phyloP scores from a whole-genome alignment of 345 rosid genomes.

The Hypericum androsaemum region DNA sequence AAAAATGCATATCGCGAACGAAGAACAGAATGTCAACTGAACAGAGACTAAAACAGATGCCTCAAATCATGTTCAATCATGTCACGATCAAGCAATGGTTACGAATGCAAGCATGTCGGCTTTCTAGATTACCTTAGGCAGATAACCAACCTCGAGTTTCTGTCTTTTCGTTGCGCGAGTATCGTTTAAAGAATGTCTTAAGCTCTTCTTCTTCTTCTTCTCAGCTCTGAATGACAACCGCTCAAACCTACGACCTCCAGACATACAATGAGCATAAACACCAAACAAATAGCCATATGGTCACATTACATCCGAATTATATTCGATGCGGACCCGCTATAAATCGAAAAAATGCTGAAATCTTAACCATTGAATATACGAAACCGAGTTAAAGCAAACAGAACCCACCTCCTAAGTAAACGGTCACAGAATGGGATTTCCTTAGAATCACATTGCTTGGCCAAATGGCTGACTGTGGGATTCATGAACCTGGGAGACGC shows the following conservation, averaged over 20 bases:
- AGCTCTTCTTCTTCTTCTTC: slow-evolving; percentile 25
- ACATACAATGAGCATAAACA: neutral
- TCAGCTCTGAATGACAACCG: slow-evolving; percentile 24
- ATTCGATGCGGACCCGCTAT: neutral
- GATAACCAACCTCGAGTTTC: slow-evolving; percentile 72
- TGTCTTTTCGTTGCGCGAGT: slow-evolving; percentile 56
- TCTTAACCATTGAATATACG: neutral
- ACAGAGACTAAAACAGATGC: neutral
- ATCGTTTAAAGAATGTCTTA: slow-evolving; percentile 28
- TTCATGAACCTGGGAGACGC: slow-evolving; percentile 57
- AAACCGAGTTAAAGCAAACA: no score
- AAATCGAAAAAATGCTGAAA: slow-evolving; percentile 1
- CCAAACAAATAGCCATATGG: neutral
- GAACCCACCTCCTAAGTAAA: slow-evolving; percentile 34
- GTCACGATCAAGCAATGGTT: neutral
- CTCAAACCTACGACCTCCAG: slow-evolving; percentile 30
- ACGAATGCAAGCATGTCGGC: no score
- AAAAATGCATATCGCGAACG: no score
- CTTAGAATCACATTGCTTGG: slow-evolving; percentile 46
- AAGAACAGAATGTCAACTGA: no score
- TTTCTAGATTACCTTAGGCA: slow-evolving; percentile 43
- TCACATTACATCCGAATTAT: neutral
- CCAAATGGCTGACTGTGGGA: slow-evolving; percentile 82
- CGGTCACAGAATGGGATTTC: slow-evolving; percentile 25
- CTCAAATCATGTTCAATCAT: slow-evolving; percentile 1